phyloP scores from a whole-genome alignment of 208 protist genomes.

The Trypanosoma mega region DNA sequence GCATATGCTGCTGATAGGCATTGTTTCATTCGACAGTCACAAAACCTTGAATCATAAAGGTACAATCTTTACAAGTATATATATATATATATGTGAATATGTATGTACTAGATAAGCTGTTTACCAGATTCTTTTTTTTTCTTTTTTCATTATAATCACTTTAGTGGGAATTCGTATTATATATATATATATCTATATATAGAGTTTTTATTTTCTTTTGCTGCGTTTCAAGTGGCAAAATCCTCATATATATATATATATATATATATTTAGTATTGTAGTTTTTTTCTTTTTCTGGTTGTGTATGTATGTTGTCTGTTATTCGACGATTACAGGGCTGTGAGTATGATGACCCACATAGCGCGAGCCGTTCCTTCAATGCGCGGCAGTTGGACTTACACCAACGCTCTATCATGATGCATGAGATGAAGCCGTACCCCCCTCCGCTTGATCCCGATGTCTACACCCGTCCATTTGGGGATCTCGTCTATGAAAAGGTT shows the following conservation, averaged over 20 bases:
- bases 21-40: too few species aligned
- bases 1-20: too few species aligned
- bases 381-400: constrained; percentile 36
- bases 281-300: neutral
- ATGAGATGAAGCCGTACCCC: constrained; percentile 64
- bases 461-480: constrained; percentile 65
- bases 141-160: neutral
- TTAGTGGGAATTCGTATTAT: neutral
- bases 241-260: too few species aligned
- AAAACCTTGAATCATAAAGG: too few species aligned
- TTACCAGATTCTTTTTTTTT: constrained; percentile 13
- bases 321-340: constrained; percentile 68
- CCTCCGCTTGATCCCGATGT: constrained; percentile 57
- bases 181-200: constrained; percentile 1
- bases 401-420: constrained; percentile 69
- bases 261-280: neutral
- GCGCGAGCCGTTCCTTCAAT: too few species aligned
- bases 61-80: too few species aligned
- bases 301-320: constrained; percentile 60
- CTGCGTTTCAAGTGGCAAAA: too few species aligned
- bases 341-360: constrained; percentile 27
- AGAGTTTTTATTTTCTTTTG: neutral
- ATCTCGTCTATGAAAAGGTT: constrained; percentile 70
- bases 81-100: too few species aligned
- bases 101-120: too few species aligned